Evolutionary conservation across 345 rosid species (phyloP).

Genomic region (Kernera saxatilis): DNA sequence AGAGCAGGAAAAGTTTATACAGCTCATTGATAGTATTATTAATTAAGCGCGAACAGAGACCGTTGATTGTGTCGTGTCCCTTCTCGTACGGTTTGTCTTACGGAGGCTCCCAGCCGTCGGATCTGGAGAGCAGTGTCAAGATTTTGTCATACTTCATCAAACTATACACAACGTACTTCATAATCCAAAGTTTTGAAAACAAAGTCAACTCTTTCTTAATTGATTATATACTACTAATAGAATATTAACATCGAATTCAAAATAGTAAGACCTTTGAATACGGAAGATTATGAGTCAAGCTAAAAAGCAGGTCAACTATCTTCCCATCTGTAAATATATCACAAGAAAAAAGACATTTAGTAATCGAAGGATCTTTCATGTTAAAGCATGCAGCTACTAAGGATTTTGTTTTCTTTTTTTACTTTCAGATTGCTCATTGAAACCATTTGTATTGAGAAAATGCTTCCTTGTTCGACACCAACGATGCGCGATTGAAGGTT

Average conservation of each 20-base stretch:
- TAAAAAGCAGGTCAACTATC: constrained; percentile 2
- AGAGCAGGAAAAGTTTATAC: neutral
- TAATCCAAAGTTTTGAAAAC: neutral
- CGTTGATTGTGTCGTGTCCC: constrained; percentile 7
- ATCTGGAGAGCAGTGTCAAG: neutral
- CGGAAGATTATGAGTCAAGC: neutral
- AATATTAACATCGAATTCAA: neutral
- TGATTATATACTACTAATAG: neutral
- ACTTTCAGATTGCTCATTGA: too few species aligned
- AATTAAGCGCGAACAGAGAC: neutral
- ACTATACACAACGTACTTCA: neutral
- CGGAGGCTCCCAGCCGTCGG: neutral
- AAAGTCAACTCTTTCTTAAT: constrained; percentile 1
- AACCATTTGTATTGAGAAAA: too few species aligned
- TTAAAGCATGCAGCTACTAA: neutral
- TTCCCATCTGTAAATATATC: neutral
- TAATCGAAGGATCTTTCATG: neutral
- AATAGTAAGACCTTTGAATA: neutral
- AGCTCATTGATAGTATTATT: neutral
- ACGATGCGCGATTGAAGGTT: too few species aligned
- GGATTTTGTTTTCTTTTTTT: neutral
- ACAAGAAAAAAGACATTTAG: neutral
- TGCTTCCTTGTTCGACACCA: too few species aligned
- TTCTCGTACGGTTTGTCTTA: constrained; percentile 8
- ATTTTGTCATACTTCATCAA: neutral